Base-by-base conservation (phyloP, 2,329 filamentous ascomycete genomes). In the Amylocarpus encephaloides region DNA sequence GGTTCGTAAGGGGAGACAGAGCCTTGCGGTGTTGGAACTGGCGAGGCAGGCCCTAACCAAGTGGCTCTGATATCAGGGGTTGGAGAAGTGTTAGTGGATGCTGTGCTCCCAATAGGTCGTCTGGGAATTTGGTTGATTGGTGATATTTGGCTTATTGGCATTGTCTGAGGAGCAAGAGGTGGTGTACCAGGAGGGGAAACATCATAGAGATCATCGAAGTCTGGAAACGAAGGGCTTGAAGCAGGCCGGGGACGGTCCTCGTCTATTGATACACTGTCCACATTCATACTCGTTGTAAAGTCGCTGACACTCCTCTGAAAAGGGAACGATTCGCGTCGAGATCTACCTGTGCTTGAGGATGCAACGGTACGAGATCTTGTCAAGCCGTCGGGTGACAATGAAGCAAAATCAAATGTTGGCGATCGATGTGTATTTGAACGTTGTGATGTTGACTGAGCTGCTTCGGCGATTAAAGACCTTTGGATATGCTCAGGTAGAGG, bases 261-360 rank as follows among this genome's bases (percentile, higher is more conserved):
- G 12, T 59, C 49, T n/a, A 56, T 43, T 39, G 59, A 60, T 30
- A 56, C 46, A 13, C 53, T 51, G 19, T 58, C 53, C 18, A 52
- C 18, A 40, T 57, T 64, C 34, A 62, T 52, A 5, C 22, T 26
- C 7, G 59, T 62, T 6, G 63, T 67, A 6, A 68, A 66, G 46
- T 71, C 68, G 51, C 68, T 72, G 7, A 64, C 56, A 7, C 67
- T 63, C 36, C 68, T 64, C 7, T 67, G 67, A 48, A 69, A 67
- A 32, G 57, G 52, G 41, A 48, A 53, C 16, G 55, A 52, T n/a
- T 61, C 54, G 39, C 62, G 56, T 32, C 57, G 52, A 40, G 59
- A 56, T 32, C 59, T 58, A 18, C 36, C 40, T 26, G 61, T 55
- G 46, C 52, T 59, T 2, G 59, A 53, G 32, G 58, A 60, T 16